These are phyloP conservation scores for Rhizoctonia solani DNA, from an alignment of 1,284 basidiomycete species.

Conservation along the genomic window DNA sequence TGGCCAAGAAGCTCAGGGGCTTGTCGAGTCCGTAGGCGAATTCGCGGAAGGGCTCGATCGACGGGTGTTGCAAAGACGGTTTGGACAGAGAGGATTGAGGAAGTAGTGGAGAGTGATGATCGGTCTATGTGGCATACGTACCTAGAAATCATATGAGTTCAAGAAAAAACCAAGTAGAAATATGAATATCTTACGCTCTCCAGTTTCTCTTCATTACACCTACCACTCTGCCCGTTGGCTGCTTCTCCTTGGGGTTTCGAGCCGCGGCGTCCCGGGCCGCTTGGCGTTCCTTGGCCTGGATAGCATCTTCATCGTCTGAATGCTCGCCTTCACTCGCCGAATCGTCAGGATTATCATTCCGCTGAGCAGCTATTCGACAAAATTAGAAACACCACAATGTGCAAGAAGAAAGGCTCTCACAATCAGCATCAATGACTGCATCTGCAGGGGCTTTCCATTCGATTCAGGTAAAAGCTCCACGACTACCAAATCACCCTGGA, in stretches of 20 bases:
- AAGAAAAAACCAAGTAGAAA: background rate
- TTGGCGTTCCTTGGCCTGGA: background rate
- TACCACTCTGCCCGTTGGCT: constrained; percentile 91
- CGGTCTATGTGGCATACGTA: constrained; percentile 97
- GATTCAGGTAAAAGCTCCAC: constrained; percentile 86
- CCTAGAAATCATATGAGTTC: background rate
- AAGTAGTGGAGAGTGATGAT: constrained; percentile 80
- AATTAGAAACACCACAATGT: background rate
- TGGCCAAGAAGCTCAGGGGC: constrained; percentile 86
- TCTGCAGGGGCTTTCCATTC: constrained; percentile 95
- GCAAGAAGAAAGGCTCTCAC: constrained; percentile 51
- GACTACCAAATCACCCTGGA: constrained; percentile 92
- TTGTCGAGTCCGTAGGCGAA: constrained; percentile 93
- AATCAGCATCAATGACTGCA: constrained; percentile 91
- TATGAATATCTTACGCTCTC: constrained; percentile 66
- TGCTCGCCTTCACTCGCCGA: constrained; percentile 60
- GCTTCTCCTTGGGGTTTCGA: constrained; percentile 52
- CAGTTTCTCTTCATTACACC: constrained; percentile 95
- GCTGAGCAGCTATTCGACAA: constrained; percentile 65
- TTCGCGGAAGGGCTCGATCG: constrained; percentile 89
- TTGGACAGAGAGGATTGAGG: constrained; percentile 81
- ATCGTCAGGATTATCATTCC: constrained; percentile 88
- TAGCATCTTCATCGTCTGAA: constrained; percentile 54
- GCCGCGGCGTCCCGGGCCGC: constrained; percentile 29
- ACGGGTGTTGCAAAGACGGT: constrained; percentile 95